Percentiles rank a stretch among this genome's conserved stretches.
Conservation (phyloP, 2,329 filamentous ascomycete genomes). For the Tolypocladium tundrense region DNA sequence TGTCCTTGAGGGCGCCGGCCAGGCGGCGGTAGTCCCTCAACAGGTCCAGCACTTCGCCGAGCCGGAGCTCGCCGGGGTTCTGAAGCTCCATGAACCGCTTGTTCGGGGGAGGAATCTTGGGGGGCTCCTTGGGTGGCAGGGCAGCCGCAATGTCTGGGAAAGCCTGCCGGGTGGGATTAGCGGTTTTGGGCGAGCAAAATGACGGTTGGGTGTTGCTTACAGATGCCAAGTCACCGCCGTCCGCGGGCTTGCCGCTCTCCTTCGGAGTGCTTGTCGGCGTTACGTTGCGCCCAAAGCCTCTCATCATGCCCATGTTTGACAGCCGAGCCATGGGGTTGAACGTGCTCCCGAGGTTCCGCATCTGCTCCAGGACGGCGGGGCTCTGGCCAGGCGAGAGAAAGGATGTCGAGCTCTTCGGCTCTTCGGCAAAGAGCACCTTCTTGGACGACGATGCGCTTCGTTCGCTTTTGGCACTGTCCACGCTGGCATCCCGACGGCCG, state of each 20-base stretch:
- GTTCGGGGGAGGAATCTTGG: constrained; percentile 55
- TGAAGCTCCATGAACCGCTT: constrained; percentile 64
- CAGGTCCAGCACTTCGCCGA: constrained; percentile 64
- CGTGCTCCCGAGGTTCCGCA: constrained; percentile 69
- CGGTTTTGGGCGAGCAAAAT: not conserved
- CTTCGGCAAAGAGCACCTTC: constrained; percentile 41
- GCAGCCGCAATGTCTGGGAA: constrained; percentile 49
- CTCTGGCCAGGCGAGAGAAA: constrained; percentile 13
- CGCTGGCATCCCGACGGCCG: constrained; percentile 66
- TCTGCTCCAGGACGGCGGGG: constrained; percentile 64
- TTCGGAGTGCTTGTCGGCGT: constrained; percentile 23
- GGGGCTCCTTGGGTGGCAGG: constrained; percentile 42
- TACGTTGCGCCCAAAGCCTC: constrained; percentile 58
- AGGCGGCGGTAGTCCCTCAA: constrained; percentile 66
- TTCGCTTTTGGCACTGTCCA: constrained; percentile 60
- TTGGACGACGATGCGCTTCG: constrained; percentile 53
- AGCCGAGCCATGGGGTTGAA: constrained; percentile 77
- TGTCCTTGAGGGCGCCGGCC: constrained; percentile 52
- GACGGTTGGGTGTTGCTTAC: constrained; percentile 27
- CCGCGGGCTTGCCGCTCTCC: constrained; percentile 27
- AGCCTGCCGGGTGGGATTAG: constrained; percentile 28
- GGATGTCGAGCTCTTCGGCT: constrained; percentile 15
- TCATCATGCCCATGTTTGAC: constrained; percentile 61
- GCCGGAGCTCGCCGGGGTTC: constrained; percentile 57
- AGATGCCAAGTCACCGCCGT: constrained; percentile 46